phyloP scores from a whole-genome alignment of 2,329 filamentous ascomycete species.

The Aureobasidium vineae region DNA sequence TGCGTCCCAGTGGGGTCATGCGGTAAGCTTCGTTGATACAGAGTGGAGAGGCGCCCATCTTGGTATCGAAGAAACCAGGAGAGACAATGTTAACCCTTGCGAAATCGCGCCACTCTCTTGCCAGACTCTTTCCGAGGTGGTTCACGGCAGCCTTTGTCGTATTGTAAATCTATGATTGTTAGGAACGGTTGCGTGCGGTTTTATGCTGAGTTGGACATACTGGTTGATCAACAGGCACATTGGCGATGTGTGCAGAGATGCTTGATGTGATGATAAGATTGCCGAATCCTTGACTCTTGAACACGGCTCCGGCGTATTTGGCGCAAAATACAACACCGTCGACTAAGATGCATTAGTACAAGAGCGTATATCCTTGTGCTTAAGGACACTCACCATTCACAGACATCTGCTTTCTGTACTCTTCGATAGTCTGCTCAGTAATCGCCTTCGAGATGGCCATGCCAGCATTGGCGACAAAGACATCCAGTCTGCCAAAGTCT shows the following conservation, averaged over 20 bases:
- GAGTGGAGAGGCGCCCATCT: constrained; percentile 51
- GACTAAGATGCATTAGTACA: constrained; percentile 28
- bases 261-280: constrained; percentile 51
- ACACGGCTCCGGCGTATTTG: constrained; percentile 44
- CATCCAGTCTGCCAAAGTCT: constrained; percentile 45
- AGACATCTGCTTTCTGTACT: constrained; percentile 54
- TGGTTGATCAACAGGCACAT: constrained; percentile 54
- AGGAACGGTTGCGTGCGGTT: neutral
- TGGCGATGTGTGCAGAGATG: constrained; percentile 40
- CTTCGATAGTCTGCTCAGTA: constrained; percentile 53
- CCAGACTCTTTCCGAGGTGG: constrained; percentile 57
- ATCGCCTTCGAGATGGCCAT: constrained; percentile 56
- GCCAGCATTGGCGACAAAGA: constrained; percentile 50
- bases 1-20: constrained; percentile 52
- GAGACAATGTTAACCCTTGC: constrained; percentile 58
- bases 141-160: constrained; percentile 57
- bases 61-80: constrained; percentile 57
- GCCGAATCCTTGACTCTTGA: constrained; percentile 47
- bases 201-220: constrained; percentile 31
- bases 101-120: constrained; percentile 58
- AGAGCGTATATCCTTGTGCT: fast-evolving
- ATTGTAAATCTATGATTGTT: constrained; percentile 49
- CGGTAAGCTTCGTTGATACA: constrained; percentile 50
- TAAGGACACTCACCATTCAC: constrained; percentile 49
- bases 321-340: constrained; percentile 45